Percentiles rank a stretch among this genome's conserved stretches.
phyloP scores from a whole-genome alignment of 257 asterid species.

The Solanum pinnatisectum region DNA sequence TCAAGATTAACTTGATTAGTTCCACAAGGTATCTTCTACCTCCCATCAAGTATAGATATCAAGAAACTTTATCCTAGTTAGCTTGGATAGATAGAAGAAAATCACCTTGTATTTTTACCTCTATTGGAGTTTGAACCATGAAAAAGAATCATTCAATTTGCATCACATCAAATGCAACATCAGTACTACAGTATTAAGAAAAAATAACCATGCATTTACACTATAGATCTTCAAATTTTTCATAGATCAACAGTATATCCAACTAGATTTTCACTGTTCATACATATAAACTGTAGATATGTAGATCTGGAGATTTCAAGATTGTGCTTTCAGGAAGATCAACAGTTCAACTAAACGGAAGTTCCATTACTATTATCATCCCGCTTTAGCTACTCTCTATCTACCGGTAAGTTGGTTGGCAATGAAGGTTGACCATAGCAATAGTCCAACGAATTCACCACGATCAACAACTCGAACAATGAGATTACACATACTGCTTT shows the following conservation, averaged over 20 bases:
- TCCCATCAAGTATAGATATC: neutral
- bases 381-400: neutral
- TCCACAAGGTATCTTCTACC: neutral
- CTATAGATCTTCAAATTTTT: neutral
- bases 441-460: neutral
- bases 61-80: neutral
- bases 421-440: neutral
- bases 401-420: neutral
- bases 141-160: neutral
- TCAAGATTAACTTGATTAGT: neutral
- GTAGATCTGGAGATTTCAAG: neutral
- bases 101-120: neutral
- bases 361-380: neutral
- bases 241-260: neutral
- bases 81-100: neutral
- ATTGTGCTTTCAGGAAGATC: neutral
- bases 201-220: neutral
- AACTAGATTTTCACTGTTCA: neutral
- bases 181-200: neutral
- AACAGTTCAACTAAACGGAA: neutral
- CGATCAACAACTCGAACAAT: neutral
- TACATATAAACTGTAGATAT: neutral
- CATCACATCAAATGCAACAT: neutral
- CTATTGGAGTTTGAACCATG: neutral
- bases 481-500: neutral